These are phyloP conservation scores for Venustampulla echinocandica DNA, from an alignment of 495 filamentous ascomycete genomes.

Conservation along the genomic window DNA sequence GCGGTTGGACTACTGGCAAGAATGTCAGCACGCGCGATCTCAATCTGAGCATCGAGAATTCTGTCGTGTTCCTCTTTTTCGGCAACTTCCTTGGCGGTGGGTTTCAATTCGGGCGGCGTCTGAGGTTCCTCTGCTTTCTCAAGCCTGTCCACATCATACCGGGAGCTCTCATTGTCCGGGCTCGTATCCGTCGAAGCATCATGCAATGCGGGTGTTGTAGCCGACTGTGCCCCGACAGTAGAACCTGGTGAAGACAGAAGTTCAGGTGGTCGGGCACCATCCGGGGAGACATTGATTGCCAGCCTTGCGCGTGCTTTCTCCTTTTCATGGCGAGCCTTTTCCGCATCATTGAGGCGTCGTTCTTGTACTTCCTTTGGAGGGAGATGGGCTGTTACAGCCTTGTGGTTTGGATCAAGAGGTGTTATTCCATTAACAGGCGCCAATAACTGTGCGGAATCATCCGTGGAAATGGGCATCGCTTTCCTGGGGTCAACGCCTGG, in stretches of 20 bases:
- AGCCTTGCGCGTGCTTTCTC: constrained; percentile 1
- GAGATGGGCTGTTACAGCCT: constrained; percentile 19
- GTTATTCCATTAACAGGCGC: constrained; percentile 14
- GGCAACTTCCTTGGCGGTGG: constrained; percentile 23
- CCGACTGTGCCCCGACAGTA: constrained; percentile 30
- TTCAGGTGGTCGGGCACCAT: constrained; percentile 19
- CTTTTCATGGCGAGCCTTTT: constrained; percentile 13
- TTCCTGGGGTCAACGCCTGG: constrained; percentile 23
- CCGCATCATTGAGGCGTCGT: constrained; percentile 22
- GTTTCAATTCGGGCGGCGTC: constrained; percentile 23
- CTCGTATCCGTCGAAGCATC: constrained; percentile 42
- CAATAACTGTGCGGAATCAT: constrained; percentile 18
- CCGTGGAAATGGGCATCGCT: constrained; percentile 15
- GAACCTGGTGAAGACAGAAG: constrained; percentile 36
- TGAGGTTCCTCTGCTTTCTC: constrained; percentile 17
- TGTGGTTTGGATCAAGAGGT: constrained; percentile 16
- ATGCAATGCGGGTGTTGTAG: constrained; percentile 32
- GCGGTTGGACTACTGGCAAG: constrained; percentile 23
- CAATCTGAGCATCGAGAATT: constrained; percentile 28
- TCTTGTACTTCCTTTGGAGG: constrained; percentile 19
- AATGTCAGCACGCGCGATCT: constrained; percentile 27
- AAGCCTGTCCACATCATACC: constrained; percentile 26
- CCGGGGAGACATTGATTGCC: constrained; percentile 15
- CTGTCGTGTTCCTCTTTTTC: constrained; percentile 33
- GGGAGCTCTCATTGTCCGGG: constrained; percentile 42